Percentiles rank a stretch among this genome's conserved stretches.
Conservation (phyloP, 2,329 filamentous ascomycete genomes). For the Pseudogymnoascus sp. region DNA sequence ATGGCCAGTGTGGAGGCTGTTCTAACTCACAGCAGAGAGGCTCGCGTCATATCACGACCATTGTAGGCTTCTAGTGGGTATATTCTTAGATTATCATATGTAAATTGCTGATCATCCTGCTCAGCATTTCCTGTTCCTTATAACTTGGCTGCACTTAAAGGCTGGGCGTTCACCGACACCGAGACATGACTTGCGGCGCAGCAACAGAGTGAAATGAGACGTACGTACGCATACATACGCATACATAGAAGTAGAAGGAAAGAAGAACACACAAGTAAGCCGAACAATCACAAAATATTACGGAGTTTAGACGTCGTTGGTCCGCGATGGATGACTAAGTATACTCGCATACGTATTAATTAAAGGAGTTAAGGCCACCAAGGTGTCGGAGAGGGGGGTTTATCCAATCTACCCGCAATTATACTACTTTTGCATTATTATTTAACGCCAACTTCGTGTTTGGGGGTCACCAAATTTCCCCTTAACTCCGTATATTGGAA, state of each 20-base stretch:
- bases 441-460: neutral
- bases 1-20: neutral
- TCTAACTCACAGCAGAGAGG: neutral
- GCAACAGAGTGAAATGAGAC: neutral
- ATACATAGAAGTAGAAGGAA: neutral
- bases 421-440: constrained; percentile 3
- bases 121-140: neutral
- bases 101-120: neutral
- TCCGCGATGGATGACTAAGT: neutral
- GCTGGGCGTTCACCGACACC: neutral
- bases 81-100: neutral
- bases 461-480: neutral
- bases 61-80: neutral
- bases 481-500: constrained; percentile 1
- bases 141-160: neutral
- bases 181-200: neutral
- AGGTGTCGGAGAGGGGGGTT: neutral
- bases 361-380: neutral
- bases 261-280: neutral
- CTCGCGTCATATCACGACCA: neutral
- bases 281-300: neutral
- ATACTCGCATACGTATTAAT: neutral
- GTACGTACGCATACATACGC: neutral
- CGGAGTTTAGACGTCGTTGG: neutral
- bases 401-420: neutral